Evolutionary conservation across 106 monocot genomes (phyloP), one percentile per base, ranked within the genome.

Genomic region (Dendrobium officinale): DNA sequence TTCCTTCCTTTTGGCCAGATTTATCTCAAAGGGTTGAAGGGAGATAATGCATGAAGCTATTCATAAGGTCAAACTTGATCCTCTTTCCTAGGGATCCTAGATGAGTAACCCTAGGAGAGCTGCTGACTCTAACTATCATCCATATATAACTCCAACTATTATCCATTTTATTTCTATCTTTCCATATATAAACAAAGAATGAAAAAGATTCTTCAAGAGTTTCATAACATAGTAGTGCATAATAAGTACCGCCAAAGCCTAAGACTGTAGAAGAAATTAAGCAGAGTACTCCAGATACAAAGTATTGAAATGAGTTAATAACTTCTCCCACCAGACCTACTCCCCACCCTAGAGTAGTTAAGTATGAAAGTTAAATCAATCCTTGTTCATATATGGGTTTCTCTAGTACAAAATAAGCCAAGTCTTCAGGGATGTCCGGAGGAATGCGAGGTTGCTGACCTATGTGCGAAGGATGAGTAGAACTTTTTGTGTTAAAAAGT

Each of bases 281-380:
- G 6, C 43, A 42, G 41, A 43, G 73, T 73, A 73, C 73, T 43
- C 73, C 19, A 73, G 42, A 43, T 41, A 42, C 16, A 73, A 73
- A 73, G 73, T 41, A 73, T 43, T 42, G 42, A 73, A 73, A 73
- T 18, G 9, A 43, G 42, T 73, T 4, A 42, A 73, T 43, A 73
- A 73, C 73, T 73, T 73, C 73, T 42, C 17, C 73, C 73, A 42
- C 4, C 18, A 9, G 73, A 73, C 42, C 73, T 73, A 43, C 73
- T 73, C 73, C 73, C 42, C 73, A 73, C 24, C 43, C 40, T 43
- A 73, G 73, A 73, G 73, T 73, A 73, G 73, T 17, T 73, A 41
- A 73, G 56, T 51, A 56, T 8, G 45, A 24, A 49, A 45, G 44
- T 75, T 4, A 19, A 43, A 75, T 45, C 20, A 75, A 45, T 75